Percentiles rank a stretch among this genome's conserved stretches.
phyloP scores from a whole-genome alignment of 352 stramenopile genomes.

The Phytopythium oedochilum region DNA sequence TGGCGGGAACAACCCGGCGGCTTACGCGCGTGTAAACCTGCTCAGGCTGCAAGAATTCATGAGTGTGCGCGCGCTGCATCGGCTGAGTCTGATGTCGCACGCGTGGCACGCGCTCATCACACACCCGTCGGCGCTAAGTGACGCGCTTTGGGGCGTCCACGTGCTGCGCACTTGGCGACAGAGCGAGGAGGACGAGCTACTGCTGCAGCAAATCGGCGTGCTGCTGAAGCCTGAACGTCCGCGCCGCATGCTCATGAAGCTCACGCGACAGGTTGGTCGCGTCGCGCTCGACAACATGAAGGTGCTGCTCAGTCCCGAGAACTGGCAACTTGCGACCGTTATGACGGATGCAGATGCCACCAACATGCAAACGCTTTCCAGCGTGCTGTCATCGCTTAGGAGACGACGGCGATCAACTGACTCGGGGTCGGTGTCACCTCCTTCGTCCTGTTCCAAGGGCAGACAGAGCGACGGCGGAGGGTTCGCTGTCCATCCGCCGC shows the following conservation, averaged over 20 bases:
- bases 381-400: conserved; percentile 5
- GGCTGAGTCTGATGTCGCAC: conserved; percentile 37
- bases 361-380: conserved; percentile 7
- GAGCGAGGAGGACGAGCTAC: conserved; percentile 24
- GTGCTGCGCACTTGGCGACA: conserved; percentile 38
- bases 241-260: conserved; percentile 38
- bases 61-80: conserved; percentile 30
- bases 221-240: conserved; percentile 36
- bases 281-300: conserved; percentile 52
- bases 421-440: background rate
- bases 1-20: background rate
- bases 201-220: conserved; percentile 34
- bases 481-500: background rate
- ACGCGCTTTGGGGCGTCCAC: conserved; percentile 45
- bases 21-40: conserved; percentile 27
- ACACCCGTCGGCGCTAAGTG: conserved; percentile 19
- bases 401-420: background rate
- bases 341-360: conserved; percentile 14
- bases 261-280: conserved; percentile 41
- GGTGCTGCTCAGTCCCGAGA: conserved; percentile 33
- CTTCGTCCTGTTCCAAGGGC: background rate
- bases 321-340: conserved; percentile 44
- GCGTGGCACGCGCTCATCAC: conserved; percentile 50
- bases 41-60: conserved; percentile 42
- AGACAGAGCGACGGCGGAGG: background rate